Evolutionary conservation across 2,329 filamentous ascomycete species (phyloP), one percentile per base, ranked within the genome.

Genomic region (Clonostachys rosea): DNA sequence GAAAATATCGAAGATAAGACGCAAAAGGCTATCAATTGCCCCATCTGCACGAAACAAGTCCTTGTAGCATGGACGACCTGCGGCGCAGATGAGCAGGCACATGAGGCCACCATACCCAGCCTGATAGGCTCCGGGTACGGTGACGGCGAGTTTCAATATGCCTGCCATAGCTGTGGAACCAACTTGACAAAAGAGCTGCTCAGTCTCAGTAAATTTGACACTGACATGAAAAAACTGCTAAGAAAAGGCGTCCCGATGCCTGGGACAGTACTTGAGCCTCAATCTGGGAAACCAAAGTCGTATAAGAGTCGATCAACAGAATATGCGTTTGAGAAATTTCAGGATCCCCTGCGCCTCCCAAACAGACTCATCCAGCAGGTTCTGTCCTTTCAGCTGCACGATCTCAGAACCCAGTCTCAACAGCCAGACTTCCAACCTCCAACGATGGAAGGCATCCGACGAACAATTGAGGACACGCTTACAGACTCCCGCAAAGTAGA

Each of bases 1-100:
- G 70, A 83, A 42, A 86, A 82, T 53, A 54, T 70, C 2, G 65
- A 79, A 9, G 83, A 85, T 50, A 50, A 67, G 0, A 43, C 64
- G 6, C 50, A 57, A 5, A 83, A 82, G 56, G 50, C 43, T 0
- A 45, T 88, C 2, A 54, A 59, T 6, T 90, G 86, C 53, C 81
- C 81, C 0, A 52, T 50, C 12, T 89, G 86, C 56, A 54, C 53
- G 1, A 55, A 54, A 1, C 30, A 34, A 1, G 52, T 76, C 9
- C 44, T 61, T 1, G 68, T 82, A 6, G 76, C 76, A 1, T 90
- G 85, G 85, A 87, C 84, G 1, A 78, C 74, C 0, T 74, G 69
- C 47, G 67, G 68, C 20, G 50, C 60, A 10, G 53, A 60, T 3
- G 62, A 71, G 49, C 13, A 34, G 14, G 20, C 57, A 10, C 12